Conservation (phyloP, 306 rosid species). For the Calophaca sinica region DNA sequence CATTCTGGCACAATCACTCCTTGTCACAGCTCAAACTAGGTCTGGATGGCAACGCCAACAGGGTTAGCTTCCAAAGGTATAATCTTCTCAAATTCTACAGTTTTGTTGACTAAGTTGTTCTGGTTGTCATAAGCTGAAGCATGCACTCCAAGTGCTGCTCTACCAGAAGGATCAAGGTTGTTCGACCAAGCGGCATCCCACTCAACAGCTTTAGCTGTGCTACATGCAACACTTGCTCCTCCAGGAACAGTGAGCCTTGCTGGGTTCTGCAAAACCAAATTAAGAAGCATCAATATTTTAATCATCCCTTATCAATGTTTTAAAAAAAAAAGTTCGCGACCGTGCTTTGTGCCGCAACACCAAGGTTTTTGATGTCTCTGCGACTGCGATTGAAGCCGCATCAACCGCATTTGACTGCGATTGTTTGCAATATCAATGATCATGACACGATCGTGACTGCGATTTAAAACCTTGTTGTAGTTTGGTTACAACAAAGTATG, state of each 20-base stretch:
- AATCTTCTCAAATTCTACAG: conserved; percentile 59
- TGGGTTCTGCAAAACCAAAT: conserved; percentile 68
- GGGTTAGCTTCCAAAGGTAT: conserved; percentile 59
- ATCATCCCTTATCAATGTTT: neutral
- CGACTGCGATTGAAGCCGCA: too few relatives aligned
- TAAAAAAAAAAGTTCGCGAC: too few relatives aligned
- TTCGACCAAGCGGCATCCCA: conserved; percentile 94
- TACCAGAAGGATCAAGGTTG: conserved; percentile 92
- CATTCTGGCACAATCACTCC: conserved; percentile 41
- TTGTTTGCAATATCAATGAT: too few relatives aligned
- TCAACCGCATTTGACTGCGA: too few relatives aligned
- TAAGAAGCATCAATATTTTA: neutral
- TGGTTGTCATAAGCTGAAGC: conserved; percentile 67
- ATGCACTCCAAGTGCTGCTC: conserved; percentile 95
- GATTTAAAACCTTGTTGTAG: too few relatives aligned
- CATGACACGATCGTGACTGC: too few relatives aligned
- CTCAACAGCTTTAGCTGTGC: conserved; percentile 91
- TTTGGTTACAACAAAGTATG: conserved; percentile 1
- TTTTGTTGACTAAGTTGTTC: conserved; percentile 32
- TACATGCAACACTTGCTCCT: conserved; percentile 92
- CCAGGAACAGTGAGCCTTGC: conserved; percentile 91
- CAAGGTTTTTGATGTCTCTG: too few relatives aligned
- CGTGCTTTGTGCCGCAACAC: too few relatives aligned
- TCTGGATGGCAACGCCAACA: conserved; percentile 66
- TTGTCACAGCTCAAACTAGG: conserved; percentile 46